These are phyloP conservation scores for Fraxinus ornus DNA, from an alignment of 305 asterid species.

Conservation along the genomic window DNA sequence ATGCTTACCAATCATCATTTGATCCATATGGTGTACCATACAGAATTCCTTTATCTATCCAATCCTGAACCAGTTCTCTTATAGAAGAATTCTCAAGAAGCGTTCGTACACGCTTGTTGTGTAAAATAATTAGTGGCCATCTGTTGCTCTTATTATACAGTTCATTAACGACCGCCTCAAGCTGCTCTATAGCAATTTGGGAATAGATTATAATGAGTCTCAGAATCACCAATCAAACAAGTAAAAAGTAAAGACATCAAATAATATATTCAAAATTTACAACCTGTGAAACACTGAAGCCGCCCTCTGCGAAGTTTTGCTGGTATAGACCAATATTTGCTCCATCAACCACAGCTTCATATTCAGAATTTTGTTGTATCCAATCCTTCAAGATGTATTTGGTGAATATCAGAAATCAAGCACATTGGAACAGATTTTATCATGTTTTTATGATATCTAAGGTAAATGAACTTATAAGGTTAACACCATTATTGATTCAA, in stretches of 20 bases:
- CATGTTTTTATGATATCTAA: not conserved
- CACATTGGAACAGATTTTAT: not conserved
- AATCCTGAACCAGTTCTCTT: conserved; percentile 69
- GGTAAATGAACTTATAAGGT: not conserved
- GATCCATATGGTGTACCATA: conserved; percentile 93
- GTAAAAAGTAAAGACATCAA: not conserved
- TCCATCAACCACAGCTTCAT: conserved; percentile 82
- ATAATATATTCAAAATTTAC: conserved; percentile 17
- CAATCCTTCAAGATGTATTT: conserved; percentile 54
- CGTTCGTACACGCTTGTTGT: conserved; percentile 63
- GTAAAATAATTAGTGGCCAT: conserved; percentile 84
- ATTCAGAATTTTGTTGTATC: conserved; percentile 66
- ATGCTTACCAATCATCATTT: conserved; percentile 78
- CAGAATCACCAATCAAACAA: not conserved
- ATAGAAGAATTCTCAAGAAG: conserved; percentile 69
- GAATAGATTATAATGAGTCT: conserved; percentile 20
- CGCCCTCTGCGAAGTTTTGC: conserved; percentile 89
- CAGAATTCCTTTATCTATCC: conserved; percentile 63
- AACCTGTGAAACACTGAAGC: conserved; percentile 86
- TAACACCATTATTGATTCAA: not conserved
- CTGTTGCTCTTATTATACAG: conserved; percentile 54
- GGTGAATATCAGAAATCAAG: conserved; percentile 10
- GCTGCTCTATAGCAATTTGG: conserved; percentile 70
- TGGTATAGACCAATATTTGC: conserved; percentile 88
- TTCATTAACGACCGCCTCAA: conserved; percentile 81